phyloP scores from a whole-genome alignment of 768 basidiomycete genomes.

The Suillus brevipes region DNA sequence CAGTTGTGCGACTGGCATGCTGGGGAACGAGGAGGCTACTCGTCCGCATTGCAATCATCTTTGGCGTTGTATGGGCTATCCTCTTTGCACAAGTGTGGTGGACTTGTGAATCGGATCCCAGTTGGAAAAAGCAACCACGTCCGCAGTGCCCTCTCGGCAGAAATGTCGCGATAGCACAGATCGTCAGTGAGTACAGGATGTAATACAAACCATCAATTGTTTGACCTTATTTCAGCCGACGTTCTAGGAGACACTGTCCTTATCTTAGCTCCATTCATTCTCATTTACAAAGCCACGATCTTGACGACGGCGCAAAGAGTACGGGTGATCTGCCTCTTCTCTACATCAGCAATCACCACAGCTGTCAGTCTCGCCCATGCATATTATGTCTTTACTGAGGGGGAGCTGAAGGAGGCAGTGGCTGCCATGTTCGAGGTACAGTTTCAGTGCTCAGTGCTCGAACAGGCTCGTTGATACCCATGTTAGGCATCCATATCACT shows the following conservation, averaged over 20 bases:
- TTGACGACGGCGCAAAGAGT: background rate
- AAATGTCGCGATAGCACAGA: background rate
- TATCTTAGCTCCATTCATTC: background rate
- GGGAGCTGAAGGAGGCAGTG: background rate
- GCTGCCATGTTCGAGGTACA: background rate
- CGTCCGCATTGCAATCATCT: background rate
- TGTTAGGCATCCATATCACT: background rate
- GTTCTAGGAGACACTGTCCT: background rate
- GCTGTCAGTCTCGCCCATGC: background rate
- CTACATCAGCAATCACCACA: constrained; percentile 1
- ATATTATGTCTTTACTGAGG: background rate
- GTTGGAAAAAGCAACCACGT: background rate
- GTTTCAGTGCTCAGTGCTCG: background rate
- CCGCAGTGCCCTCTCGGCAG: constrained; percentile 1
- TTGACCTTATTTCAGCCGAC: constrained; percentile 8
- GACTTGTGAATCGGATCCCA: background rate
- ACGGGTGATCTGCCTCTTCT: background rate
- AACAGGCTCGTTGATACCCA: background rate
- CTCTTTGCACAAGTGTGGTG: constrained; percentile 1
- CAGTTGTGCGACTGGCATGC: background rate
- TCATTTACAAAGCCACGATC: background rate
- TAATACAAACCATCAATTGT: background rate
- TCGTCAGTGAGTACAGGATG: background rate
- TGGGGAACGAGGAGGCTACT: background rate
- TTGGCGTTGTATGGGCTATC: background rate